A percentile compares a stretch with the other conserved stretches of the same genome.
Evolutionary conservation across 2,329 filamentous ascomycete species (phyloP).

Genomic region (Sporothrix brasiliensis): DNA sequence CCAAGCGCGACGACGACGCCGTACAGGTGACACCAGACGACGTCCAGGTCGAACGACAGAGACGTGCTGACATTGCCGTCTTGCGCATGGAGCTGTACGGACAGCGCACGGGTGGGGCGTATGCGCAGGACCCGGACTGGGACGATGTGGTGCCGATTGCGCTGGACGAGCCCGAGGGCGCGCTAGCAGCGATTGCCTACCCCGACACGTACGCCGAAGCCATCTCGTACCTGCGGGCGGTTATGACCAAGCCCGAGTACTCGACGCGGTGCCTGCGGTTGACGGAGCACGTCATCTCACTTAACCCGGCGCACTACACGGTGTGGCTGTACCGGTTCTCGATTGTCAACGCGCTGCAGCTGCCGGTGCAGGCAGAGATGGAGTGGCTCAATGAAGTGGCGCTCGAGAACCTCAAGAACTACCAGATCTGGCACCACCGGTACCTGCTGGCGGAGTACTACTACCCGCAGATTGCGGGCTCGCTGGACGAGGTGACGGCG

Average conservation of each 20-base stretch:
- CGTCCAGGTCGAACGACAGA: constrained; percentile 50
- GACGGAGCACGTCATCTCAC: constrained; percentile 84
- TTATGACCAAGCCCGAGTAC: constrained; percentile 88
- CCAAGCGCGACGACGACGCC: constrained; percentile 41
- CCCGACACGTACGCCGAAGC: constrained; percentile 86
- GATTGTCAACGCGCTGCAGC: constrained; percentile 68
- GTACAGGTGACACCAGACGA: constrained; percentile 43
- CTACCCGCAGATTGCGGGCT: constrained; percentile 62
- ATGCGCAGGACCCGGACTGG: constrained; percentile 74
- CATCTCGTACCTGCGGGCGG: constrained; percentile 87
- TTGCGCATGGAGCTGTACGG: constrained; percentile 59
- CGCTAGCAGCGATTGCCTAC: constrained; percentile 92
- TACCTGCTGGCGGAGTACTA: constrained; percentile 66
- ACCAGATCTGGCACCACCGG: constrained; percentile 90
- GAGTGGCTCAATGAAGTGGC: constrained; percentile 85
- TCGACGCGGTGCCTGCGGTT: constrained; percentile 76
- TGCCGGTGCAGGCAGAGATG: constrained; percentile 71
- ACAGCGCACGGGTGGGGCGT: constrained; percentile 51
- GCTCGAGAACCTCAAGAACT: constrained; percentile 88
- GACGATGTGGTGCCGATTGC: constrained; percentile 81
- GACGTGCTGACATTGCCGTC: constrained; percentile 56
- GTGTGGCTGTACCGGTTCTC: constrained; percentile 95
- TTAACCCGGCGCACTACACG: constrained; percentile 98
- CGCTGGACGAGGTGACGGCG: constrained; percentile 56
- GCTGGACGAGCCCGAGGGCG: constrained; percentile 78